Conservation (phyloP, 129 eudicot species). For the Heracleum sosnowskyi region DNA sequence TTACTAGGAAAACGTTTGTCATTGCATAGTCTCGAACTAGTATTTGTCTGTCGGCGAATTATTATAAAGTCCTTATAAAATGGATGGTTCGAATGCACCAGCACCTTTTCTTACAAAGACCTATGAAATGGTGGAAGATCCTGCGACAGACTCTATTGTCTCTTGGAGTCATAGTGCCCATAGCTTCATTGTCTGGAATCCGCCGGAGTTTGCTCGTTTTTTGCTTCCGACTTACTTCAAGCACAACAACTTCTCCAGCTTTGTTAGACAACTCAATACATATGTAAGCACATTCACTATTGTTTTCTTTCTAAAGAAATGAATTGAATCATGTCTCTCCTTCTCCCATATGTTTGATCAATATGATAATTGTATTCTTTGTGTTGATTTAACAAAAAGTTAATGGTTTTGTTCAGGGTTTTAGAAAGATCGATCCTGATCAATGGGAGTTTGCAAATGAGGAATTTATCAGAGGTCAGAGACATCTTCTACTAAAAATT, state of each 20-base stretch:
- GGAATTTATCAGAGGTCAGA: constrained; percentile 60
- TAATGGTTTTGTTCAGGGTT: constrained; percentile 41
- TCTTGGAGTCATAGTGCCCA: constrained; percentile 72
- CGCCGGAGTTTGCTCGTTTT: constrained; percentile 67
- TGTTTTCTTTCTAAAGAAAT: not conserved
- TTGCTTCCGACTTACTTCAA: constrained; percentile 83
- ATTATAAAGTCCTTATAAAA: not conserved
- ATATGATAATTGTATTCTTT: not conserved
- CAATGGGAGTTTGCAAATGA: constrained; percentile 92
- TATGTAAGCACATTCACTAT: constrained; percentile 45
- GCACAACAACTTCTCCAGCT: constrained; percentile 87
- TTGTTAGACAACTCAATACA: constrained; percentile 82
- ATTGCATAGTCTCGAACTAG: not conserved
- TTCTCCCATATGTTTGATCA: not conserved
- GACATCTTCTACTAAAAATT: constrained; percentile 56
- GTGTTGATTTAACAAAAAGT: not conserved
- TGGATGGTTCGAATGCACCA: constrained; percentile 69
- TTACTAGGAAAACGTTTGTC: not conserved
- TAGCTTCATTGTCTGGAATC: constrained; percentile 81
- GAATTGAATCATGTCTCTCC: not conserved
- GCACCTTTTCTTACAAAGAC: constrained; percentile 74
- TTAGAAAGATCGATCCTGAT: constrained; percentile 70
- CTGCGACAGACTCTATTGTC: constrained; percentile 45
- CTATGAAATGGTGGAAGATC: constrained; percentile 77
- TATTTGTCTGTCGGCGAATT: not conserved